A percentile compares a stretch with the other conserved stretches of the same genome.
These are phyloP conservation scores for Metschnikowia drakensbergensis DNA, from an alignment of 805 yeast genomes.

Conservation along the genomic window DNA sequence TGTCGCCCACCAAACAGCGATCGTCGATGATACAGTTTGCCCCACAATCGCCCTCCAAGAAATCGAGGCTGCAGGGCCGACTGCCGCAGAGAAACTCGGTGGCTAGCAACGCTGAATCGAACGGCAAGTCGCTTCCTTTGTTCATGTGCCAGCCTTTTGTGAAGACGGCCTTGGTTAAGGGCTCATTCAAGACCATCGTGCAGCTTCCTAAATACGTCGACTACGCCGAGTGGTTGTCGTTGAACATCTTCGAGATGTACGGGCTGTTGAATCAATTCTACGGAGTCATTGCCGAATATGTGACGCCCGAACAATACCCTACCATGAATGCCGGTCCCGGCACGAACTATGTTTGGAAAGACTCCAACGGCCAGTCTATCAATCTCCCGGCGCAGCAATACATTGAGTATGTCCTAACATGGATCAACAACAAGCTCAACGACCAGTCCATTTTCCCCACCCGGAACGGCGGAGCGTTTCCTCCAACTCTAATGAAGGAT, in stretches of 20 bases:
- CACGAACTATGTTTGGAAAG: conserved; percentile 88
- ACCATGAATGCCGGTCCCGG: conserved; percentile 96
- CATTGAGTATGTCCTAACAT: conserved; percentile 84
- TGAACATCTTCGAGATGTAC: conserved; percentile 86
- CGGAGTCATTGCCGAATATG: conserved; percentile 86
- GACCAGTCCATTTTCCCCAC: conserved; percentile 93
- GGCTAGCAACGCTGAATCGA: conserved; percentile 1
- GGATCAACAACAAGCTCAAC: conserved; percentile 84
- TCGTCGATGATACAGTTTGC: conserved; percentile 23
- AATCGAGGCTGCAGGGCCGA: conserved; percentile 14
- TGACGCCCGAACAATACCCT: conserved; percentile 84
- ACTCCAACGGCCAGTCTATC: conserved; percentile 68
- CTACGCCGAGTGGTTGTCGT: conserved; percentile 91
- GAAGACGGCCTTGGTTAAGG: conserved; percentile 90
- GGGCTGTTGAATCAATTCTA: conserved; percentile 83
- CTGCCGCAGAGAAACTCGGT: conserved; percentile 16
- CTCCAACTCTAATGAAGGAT: conserved; percentile 76
- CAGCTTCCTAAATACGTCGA: conserved; percentile 94
- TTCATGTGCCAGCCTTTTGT: conserved; percentile 92
- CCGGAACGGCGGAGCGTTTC: conserved; percentile 82
- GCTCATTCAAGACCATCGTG: conserved; percentile 93
- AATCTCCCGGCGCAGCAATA: conserved; percentile 90
- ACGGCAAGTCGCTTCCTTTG: conserved; percentile 44
- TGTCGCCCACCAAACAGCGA: conserved; percentile 35
- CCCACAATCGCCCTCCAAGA: conserved; percentile 23